A percentile compares a stretch with the other conserved stretches of the same genome.
These are phyloP conservation scores for Rhizopogon roseolus DNA, from an alignment of 768 basidiomycete species.

Conservation along the genomic window DNA sequence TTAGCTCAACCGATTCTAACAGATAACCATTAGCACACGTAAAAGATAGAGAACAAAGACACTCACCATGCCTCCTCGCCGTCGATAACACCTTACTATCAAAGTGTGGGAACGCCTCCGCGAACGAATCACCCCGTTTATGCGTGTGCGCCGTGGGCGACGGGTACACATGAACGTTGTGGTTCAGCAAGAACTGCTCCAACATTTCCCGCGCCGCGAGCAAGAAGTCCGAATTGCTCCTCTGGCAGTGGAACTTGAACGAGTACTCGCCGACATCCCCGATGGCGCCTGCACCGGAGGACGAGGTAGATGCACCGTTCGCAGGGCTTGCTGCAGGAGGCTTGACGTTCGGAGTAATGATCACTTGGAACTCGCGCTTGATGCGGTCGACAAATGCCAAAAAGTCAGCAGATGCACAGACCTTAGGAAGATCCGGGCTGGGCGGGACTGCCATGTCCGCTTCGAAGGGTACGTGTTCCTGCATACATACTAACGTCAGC, in stretches of 20 bases:
- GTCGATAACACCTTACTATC: constrained; percentile 91
- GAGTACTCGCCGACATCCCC: constrained; percentile 59
- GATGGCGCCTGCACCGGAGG: constrained; percentile 11
- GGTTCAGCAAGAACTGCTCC: constrained; percentile 83
- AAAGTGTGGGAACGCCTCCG: constrained; percentile 94
- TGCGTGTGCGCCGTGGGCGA: constrained; percentile 74
- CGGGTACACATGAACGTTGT: constrained; percentile 81
- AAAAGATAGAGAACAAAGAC: constrained; percentile 3
- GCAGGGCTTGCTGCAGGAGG: constrained; percentile 28
- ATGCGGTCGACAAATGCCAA: constrained; percentile 80
- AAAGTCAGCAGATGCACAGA: constrained; percentile 81
- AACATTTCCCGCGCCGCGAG: constrained; percentile 87
- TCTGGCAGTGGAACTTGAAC: constrained; percentile 94
- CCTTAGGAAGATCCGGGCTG: constrained; percentile 68
- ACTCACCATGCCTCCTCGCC: constrained; percentile 59
- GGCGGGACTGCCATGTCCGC: constrained; percentile 91
- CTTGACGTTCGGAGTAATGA: constrained; percentile 80
- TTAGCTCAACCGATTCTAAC: constrained; percentile 73
- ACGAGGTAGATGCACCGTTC: constrained; percentile 42
- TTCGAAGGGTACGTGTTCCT: constrained; percentile 97
- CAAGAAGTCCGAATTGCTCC: constrained; percentile 91
- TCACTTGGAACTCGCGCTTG: constrained; percentile 92
- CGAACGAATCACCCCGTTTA: constrained; percentile 88
- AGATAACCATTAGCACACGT: constrained; percentile 4
- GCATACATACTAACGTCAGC: constrained; percentile 2